Conservation (phyloP, 2,329 filamentous ascomycete species). For the Fusarium irregulare region DNA sequence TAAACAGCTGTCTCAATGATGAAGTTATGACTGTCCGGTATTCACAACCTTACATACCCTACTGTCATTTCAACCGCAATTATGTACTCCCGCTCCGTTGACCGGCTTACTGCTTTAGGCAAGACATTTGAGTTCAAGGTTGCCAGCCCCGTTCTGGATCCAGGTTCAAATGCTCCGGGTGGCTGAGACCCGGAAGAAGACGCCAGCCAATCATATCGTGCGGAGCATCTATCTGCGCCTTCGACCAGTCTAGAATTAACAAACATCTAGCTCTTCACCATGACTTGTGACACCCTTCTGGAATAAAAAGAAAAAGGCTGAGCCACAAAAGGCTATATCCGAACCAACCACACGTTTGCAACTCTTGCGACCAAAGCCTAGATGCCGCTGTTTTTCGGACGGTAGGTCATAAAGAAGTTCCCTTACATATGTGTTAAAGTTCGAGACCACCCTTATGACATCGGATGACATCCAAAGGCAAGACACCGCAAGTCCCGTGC, state of each 20-base stretch:
- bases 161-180: not conserved
- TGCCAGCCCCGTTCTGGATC: not conserved
- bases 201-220: not conserved
- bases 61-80: not conserved
- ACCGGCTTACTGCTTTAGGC: not conserved
- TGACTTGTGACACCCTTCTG: not conserved
- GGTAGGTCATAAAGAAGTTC: not conserved
- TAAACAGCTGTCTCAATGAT: not conserved
- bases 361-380: not conserved
- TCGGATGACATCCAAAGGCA: too few species aligned
- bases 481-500: not conserved
- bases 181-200: not conserved
- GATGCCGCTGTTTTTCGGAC: not conserved
- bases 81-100: not conserved
- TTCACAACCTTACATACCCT: not conserved
- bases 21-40: not conserved
- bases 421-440: not conserved
- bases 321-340: not conserved
- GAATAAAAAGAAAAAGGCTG: not conserved
- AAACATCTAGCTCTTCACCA: not conserved
- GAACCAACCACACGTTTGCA: not conserved
- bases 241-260: not conserved
- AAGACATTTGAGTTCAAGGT: too few species aligned
- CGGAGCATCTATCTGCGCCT: accelerated
- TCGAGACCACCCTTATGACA: too few species aligned